Evolutionary conservation across 441 rosid genomes (phyloP).

Genomic region (Sinapis alba): DNA sequence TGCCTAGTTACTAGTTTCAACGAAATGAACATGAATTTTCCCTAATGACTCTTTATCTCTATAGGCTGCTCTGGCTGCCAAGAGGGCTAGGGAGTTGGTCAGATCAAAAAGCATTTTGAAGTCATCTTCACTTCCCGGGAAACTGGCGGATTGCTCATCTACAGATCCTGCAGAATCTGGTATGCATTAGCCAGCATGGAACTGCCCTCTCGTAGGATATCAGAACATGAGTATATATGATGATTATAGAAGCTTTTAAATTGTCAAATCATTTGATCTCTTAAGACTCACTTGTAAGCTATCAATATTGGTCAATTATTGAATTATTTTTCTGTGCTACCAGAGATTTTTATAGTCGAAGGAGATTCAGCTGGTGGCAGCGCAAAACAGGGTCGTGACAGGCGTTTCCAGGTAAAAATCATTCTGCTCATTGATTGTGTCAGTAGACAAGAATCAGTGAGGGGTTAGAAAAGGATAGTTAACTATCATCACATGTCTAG

Average conservation of each 20-base stretch:
- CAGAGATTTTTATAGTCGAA: conserved; percentile 96
- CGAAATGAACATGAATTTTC: not conserved
- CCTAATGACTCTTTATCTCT: conserved; percentile 30
- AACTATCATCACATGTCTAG: not conserved
- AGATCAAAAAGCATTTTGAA: conserved; percentile 83
- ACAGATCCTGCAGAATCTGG: conserved; percentile 89
- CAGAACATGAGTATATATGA: conserved; percentile 8
- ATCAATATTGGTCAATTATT: not conserved
- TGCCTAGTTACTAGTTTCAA: not conserved
- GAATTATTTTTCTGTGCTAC: conserved; percentile 35
- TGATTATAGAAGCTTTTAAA: not conserved
- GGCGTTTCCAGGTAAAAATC: conserved; percentile 85
- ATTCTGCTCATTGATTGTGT: not conserved
- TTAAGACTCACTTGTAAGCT: not conserved
- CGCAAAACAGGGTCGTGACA: conserved; percentile 98
- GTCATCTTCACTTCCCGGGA: conserved; percentile 94
- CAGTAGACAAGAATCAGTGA: not conserved
- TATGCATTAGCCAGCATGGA: conserved; percentile 29
- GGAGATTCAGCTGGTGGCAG: conserved; percentile 99
- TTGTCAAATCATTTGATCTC: not conserved
- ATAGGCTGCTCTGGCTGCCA: conserved; percentile 96
- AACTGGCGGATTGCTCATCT: conserved; percentile 93
- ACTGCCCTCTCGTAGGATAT: conserved; percentile 9
- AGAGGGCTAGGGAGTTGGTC: conserved; percentile 93
- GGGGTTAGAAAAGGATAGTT: not conserved